A percentile compares a stretch with the other conserved stretches of the same genome.
Conservation (phyloP, 176 grass and related monocot species). For the Oryza longistaminata region DNA sequence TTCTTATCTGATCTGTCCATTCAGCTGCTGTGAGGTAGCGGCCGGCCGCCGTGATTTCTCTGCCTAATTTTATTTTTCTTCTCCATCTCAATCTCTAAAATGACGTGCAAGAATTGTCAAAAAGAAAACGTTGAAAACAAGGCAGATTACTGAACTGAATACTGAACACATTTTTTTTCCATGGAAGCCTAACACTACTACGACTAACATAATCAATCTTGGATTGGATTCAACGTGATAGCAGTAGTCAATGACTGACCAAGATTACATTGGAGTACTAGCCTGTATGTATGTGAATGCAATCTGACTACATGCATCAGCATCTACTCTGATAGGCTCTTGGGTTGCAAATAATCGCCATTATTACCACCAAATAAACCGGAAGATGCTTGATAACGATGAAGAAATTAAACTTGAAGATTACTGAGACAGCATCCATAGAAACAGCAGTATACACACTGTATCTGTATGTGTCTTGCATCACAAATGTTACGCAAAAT, state of each 20-base stretch:
- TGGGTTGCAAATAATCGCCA: not conserved
- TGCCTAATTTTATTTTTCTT: not conserved
- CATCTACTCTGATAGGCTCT: not conserved
- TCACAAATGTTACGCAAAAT: not conserved
- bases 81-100: not conserved
- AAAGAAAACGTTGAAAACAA: not conserved
- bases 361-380: not conserved
- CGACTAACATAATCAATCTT: not conserved
- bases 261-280: not conserved
- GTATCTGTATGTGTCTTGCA: not conserved
- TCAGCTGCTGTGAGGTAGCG: not conserved
- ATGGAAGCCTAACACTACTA: not conserved
- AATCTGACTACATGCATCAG: not conserved
- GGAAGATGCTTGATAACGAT: slow-evolving; percentile 11
- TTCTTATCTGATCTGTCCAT: not conserved
- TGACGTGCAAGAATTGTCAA: not conserved
- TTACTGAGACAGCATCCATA: too few relatives aligned
- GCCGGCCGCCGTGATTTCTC: not conserved
- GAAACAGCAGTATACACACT: too few relatives aligned
- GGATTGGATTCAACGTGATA: not conserved
- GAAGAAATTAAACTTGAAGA: not conserved
- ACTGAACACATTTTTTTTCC: not conserved
- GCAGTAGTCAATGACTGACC: not conserved
- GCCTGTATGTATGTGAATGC: too few relatives aligned
- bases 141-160: not conserved